Percentiles rank a stretch among this genome's conserved stretches.
Evolutionary conservation across 352 stramenopile genomes (phyloP).

Genomic region (Aphanomyces invadans): DNA sequence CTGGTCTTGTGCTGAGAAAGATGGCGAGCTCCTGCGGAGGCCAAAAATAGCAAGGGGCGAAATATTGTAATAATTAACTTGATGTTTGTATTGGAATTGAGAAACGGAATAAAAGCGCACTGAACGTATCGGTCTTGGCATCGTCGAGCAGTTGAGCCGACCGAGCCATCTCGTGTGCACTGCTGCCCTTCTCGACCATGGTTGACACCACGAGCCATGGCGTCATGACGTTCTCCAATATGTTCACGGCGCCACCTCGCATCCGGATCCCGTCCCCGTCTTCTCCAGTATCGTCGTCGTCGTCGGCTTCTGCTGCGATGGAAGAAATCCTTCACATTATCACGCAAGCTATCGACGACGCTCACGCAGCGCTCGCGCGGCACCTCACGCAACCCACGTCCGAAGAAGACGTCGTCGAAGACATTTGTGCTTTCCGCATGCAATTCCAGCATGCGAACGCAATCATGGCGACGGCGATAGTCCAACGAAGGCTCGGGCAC

Average conservation of each 20-base stretch:
- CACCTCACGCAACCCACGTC: background rate
- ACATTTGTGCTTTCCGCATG: slow-evolving; percentile 9
- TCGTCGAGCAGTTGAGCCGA: background rate
- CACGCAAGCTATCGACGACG: slow-evolving; percentile 1
- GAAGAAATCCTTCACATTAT: slow-evolving; percentile 2
- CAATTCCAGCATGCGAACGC: slow-evolving; percentile 4
- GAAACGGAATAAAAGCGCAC: slow-evolving; percentile 2
- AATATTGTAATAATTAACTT: slow-evolving; percentile 2
- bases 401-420: slow-evolving; percentile 7
- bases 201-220: background rate
- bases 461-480: slow-evolving; percentile 1
- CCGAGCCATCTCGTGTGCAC: background rate
- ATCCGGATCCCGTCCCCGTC: background rate
- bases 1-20: background rate
- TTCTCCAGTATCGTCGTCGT: background rate
- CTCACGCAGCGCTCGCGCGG: background rate
- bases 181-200: background rate
- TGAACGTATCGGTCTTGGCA: background rate
- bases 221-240: background rate
- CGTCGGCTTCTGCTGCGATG: background rate
- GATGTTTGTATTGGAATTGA: slow-evolving; percentile 15
- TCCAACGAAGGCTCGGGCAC: background rate
- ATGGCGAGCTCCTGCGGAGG: background rate
- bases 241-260: background rate
- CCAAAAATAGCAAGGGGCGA: background rate